These are phyloP conservation scores for Kalmusia sp. DNA, from an alignment of 2,329 filamentous ascomycete genomes.

Conservation along the genomic window DNA sequence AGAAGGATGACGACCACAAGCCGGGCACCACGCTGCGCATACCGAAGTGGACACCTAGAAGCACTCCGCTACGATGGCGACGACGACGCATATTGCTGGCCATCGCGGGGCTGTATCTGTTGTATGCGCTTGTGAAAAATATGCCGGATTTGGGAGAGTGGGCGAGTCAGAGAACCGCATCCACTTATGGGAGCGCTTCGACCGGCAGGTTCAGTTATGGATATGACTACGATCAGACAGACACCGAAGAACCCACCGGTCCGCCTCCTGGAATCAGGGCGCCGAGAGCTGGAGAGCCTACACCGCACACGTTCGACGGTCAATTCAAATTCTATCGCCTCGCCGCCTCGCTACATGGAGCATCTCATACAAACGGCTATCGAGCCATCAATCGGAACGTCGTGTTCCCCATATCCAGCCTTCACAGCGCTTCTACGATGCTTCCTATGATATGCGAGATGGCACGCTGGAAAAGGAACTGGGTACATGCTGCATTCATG, in stretches of 20 bases:
- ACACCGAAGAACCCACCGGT: slow-evolving; percentile 34
- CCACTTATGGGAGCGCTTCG: slow-evolving; percentile 5
- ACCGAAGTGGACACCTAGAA: slow-evolving; percentile 29
- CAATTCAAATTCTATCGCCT: slow-evolving; percentile 73
- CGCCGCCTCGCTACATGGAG: slow-evolving; percentile 66
- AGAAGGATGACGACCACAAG: slow-evolving; percentile 69
- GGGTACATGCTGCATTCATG: slow-evolving; percentile 83
- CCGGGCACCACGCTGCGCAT: slow-evolving; percentile 43
- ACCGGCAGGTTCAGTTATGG: slow-evolving; percentile 4
- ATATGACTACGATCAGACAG: slow-evolving; percentile 8
- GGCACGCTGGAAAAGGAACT: slow-evolving; percentile 71
- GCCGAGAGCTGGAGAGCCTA: slow-evolving; percentile 21
- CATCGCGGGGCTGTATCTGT: slow-evolving; percentile 51
- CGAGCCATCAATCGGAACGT: slow-evolving; percentile 70
- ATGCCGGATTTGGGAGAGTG: slow-evolving; percentile 54
- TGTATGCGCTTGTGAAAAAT: slow-evolving; percentile 72
- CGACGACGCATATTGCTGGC: slow-evolving; percentile 56
- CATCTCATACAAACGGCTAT: slow-evolving; percentile 61
- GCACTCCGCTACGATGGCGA: slow-evolving; percentile 49
- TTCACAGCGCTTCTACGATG: slow-evolving; percentile 75
- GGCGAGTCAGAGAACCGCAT: neutral
- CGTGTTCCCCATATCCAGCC: slow-evolving; percentile 77
- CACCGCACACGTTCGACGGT: slow-evolving; percentile 65
- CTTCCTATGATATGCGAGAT: slow-evolving; percentile 89
- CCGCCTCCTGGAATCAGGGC: slow-evolving; percentile 33